Base-by-base conservation (phyloP, 2,329 filamentous ascomycete species). In the Cryphonectria naterciae region DNA sequence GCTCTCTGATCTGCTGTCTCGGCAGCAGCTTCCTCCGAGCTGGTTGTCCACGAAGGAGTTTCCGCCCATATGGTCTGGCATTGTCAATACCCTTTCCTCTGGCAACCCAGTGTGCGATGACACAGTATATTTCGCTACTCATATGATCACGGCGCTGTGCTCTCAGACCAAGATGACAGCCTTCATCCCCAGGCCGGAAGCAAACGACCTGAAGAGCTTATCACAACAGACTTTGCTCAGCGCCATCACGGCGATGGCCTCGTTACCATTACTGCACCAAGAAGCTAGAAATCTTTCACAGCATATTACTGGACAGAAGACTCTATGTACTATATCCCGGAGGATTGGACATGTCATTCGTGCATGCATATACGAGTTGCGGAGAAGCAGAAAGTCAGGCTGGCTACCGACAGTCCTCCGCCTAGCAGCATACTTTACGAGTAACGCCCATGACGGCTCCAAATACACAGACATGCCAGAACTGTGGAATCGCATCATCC, bases 41-140 rank as follows among this genome's bases (percentile, higher is more conserved):
- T 87, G 85, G 85, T 76, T 87, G 37, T 80, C 81, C 6, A 84
- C 83, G 0, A 77, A 74, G 35, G 80, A 79, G 4, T 83, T 86
- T 68, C 75, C 77, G n/a, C 70, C 73, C 1, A 58, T 85, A 39
- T 87, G 85, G 85, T 78, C 77, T 4, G 74, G 76, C 13, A 77
- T 81, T 4, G 76, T 83, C 28, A 80, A 80, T 28, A 73, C 73
- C 10, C 70, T 86, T 22, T 80, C 46, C 46, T 49, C 81, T 0
- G 74, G 76, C 11, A 75, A 75, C 8, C 71, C 71, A 6, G 74
- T 74, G 4, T 79, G 79, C 68, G 70, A 77, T 25, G 81, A 83
- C 37, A 79, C 79, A 2, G 69, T 81, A 7, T 74, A 74, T 6
- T 85, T 86, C 65, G 73, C 83, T 52, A 74, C 76, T 15, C 74